Evolutionary conservation across 192 early-diverging fungal genomes (phyloP).

Genomic region (Dissophora ornata): DNA sequence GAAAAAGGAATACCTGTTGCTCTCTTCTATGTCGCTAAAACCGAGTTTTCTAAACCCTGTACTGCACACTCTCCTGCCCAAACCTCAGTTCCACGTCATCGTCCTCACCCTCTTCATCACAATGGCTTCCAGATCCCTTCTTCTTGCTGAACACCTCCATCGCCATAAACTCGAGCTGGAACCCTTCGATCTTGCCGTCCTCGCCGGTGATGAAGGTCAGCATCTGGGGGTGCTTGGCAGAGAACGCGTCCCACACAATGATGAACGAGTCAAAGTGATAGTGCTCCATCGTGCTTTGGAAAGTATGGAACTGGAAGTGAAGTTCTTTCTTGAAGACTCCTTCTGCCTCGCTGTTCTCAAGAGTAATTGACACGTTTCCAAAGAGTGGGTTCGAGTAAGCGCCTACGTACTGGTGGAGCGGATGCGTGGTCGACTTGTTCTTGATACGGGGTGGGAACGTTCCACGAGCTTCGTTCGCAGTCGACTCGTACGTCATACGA

Average conservation of each 20-base stretch:
- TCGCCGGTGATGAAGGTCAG: constrained; percentile 4
- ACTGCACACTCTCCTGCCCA: neutral
- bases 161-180: constrained; percentile 4
- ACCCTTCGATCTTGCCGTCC: constrained; percentile 12
- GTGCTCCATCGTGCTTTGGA: constrained; percentile 10
- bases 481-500: neutral
- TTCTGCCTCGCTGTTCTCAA: neutral
- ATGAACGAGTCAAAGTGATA: constrained; percentile 27
- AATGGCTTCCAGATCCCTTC: constrained; percentile 10
- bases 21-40: no score
- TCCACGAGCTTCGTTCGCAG: neutral
- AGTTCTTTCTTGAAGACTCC: neutral
- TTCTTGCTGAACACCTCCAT: neutral
- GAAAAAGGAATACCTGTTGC: no score
- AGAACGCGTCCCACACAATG: neutral
- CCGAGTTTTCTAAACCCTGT: constrained; percentile 1
- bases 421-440: constrained; percentile 4
- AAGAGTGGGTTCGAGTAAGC: constrained; percentile 5
- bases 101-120: neutral
- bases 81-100: neutral
- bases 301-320: neutral
- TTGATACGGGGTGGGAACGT: neutral
- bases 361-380: constrained; percentile 8
- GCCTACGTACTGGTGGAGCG: neutral
- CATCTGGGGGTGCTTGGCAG: neutral